Conservation (phyloP, 129 eudicot species). For the Tanacetum coccineum region DNA sequence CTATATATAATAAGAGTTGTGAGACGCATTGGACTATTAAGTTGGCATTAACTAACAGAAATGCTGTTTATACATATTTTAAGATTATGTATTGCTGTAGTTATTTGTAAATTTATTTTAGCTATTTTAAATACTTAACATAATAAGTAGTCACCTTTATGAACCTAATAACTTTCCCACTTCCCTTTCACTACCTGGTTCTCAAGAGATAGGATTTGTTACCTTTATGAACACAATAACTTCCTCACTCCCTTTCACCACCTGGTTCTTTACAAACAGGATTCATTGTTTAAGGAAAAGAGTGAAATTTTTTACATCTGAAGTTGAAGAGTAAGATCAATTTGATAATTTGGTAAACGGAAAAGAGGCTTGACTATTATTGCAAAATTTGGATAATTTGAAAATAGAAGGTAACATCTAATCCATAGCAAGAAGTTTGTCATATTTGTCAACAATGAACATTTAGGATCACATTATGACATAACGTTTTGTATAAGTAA, state of each 20-base stretch:
- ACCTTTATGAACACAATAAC: neutral
- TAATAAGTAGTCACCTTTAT: no score
- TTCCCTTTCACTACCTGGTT: no score
- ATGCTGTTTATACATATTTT: no score
- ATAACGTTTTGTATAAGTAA: no score
- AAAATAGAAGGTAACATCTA: no score
- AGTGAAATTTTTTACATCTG: neutral
- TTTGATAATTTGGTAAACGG: neutral
- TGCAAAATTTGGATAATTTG: no score
- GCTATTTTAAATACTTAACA: no score
- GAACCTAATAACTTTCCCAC: no score
- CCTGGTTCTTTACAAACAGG: neutral
- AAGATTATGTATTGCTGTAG: no score
- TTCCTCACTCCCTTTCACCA: neutral
- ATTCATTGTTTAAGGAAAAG: neutral
- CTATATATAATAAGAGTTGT: neutral
- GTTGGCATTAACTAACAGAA: no score
- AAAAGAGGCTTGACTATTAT: neutral
- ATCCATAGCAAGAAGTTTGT: neutral
- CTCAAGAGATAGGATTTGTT: neutral
- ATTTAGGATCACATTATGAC: conserved; percentile 8
- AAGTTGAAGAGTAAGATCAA: neutral
- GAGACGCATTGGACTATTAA: no score
- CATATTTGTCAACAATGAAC: neutral
- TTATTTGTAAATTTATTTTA: no score